Base-by-base conservation (phyloP, 192 early-diverging fungal species). In the Linnemannia zychae region DNA sequence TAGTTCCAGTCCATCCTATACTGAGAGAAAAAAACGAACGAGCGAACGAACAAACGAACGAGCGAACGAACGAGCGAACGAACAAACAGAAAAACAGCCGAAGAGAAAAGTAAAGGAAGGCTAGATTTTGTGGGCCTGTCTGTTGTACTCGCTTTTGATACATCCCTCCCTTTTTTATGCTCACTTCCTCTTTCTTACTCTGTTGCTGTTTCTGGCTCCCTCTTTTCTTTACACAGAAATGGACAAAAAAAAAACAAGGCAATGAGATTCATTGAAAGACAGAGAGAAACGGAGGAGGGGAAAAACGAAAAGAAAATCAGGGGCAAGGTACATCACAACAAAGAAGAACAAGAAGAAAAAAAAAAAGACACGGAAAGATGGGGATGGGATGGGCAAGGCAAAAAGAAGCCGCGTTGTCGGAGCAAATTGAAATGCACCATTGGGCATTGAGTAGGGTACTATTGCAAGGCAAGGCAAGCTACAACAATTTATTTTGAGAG, bases 161-260 rank as follows among this genome's bases (percentile, higher is more conserved):
- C 18, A 52, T 20, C 48, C 71, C 16, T 50, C 34, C 71, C 50
- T 22, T 36, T 73, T 24, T 53, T 36, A 18, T 72, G n/a, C 47
- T n/a, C 1, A 53, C 37, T 18, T 40, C 7, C 57, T 78, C 52
- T 49, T 16, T 49, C 70, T 71, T 36, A 3, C 53, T 33, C 28
- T 78, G 28, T 72, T n/a, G n/a, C n/a, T n/a, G n/a, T 65, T 60
- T 72, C 77, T 78, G 69, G 68, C 76, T 77, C 76, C 76, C 76
- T 70, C 70, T 78, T 49, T 72, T 7, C 57, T 67, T 31, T 24
- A 2, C 2, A 33, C 46, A 67, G 31, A 67, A 46, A 36, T 36
- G 65, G 22, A 12, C 7, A 28, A 31, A 1, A 2, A 24, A 57
- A 57, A 17, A 57, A 24, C n/a, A 57, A 11, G n/a, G n/a, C 7